Evolutionary conservation across 805 yeast species (phyloP).

Genomic region (Komagataella populi): DNA sequence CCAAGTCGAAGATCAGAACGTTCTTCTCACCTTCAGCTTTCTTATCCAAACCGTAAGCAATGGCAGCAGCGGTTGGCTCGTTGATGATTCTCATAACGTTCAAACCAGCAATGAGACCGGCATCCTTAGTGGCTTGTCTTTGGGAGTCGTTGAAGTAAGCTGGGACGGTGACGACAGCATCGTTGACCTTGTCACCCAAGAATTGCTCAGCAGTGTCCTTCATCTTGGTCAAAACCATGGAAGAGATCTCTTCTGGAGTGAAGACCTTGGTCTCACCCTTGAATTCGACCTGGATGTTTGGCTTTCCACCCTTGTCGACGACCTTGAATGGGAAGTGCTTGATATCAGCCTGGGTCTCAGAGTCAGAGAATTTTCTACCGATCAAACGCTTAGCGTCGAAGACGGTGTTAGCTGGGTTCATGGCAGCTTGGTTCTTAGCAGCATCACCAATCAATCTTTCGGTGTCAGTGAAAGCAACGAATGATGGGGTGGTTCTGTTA

Average conservation of each 20-base stretch:
- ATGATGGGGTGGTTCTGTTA: slow-evolving; percentile 95
- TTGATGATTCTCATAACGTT: slow-evolving; percentile 65
- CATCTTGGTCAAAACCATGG: slow-evolving; percentile 69
- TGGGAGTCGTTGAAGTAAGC: slow-evolving; percentile 77
- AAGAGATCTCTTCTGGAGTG: slow-evolving; percentile 90
- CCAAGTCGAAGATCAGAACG: slow-evolving; percentile 57
- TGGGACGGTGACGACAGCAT: slow-evolving; percentile 77
- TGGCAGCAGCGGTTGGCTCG: slow-evolving; percentile 81
- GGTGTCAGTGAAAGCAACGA: slow-evolving; percentile 85
- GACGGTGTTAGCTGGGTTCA: slow-evolving; percentile 84
- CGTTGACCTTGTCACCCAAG: slow-evolving; percentile 36
- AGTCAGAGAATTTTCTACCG: slow-evolving; percentile 79
- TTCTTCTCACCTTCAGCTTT: slow-evolving; percentile 32
- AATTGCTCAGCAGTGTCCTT: slow-evolving; percentile 49
- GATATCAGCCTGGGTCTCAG: slow-evolving; percentile 70
- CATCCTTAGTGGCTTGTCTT: slow-evolving; percentile 72
- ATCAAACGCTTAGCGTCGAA: slow-evolving; percentile 88
- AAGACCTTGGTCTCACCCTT: slow-evolving; percentile 86
- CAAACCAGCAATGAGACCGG: slow-evolving; percentile 65
- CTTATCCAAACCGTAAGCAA: slow-evolving; percentile 65
- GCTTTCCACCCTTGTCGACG: slow-evolving; percentile 72
- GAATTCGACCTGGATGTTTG: slow-evolving; percentile 81
- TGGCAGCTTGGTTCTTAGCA: slow-evolving; percentile 94
- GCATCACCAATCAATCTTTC: slow-evolving; percentile 95
- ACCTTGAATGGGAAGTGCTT: slow-evolving; percentile 91